Evolutionary conservation across 495 filamentous ascomycete species (phyloP), one percentile per base, ranked within the genome.

Genomic region (Oidiodendron maius): DNA sequence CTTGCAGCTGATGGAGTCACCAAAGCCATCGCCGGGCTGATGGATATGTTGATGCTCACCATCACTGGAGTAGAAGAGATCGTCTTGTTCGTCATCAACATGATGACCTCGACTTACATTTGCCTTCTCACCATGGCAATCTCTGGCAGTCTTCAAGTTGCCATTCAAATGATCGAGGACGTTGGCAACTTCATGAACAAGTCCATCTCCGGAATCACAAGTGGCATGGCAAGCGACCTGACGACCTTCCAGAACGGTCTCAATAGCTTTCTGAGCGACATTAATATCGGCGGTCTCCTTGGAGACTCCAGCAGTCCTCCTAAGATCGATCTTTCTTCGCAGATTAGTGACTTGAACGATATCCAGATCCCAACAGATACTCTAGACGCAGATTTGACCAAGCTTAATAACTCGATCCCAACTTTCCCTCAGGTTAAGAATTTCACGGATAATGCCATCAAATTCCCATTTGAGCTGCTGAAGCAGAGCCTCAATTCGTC

Each of bases 11-110:
- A 70, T 25, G 81, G 84, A 20, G 78, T 98, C 54, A 86, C 88
- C 44, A 78, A 83, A 25, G 79, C 87, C 2, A 83, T 97, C 39
- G 66, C 77, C 40, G 93, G 76, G 13, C 74, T 96, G 57, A 83
- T 84, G 61, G 70, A 78, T 6, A 80, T 94, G 66, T 70, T 96
- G 34, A 68, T 77, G 32, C 69, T 97, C 59, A 82, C 81, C 44
- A 72, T 97, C 53, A 93, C 84, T 8, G 89, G 77, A 34, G 79
- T 96, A 13, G 87, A 95, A 68, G 82, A 87, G 61, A 79, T 98
- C 16, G 78, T 97, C 40, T 69, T 96, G 45, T 97, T 97, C 67
- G 71, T 87, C 58, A 82, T 97, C 66, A 87, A 93, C 63, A 78
- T 95, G 69, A 76, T 95, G 67, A 89, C 87, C 25, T 81, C 80